Base-by-base conservation (phyloP, 345 rosid genomes). In the Garcia nutans region DNA sequence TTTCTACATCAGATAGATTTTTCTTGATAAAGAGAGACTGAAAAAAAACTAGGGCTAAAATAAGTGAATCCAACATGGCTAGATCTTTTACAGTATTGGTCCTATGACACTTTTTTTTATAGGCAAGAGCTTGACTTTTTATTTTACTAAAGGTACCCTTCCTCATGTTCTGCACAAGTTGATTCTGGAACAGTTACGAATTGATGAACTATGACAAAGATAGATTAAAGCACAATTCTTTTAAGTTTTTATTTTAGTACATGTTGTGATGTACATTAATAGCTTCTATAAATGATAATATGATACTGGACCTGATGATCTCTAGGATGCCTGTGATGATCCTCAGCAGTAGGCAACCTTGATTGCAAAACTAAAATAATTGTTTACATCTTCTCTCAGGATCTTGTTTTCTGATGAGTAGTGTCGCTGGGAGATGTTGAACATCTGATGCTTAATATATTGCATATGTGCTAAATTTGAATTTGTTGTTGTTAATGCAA, bases 291-390 rank as follows among this genome's bases (percentile, higher is more conserved):
- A 56, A 58, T 72, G 42, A 60, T 49, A 24, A 15, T 71, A 13
- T 71, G 49, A 56, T 57, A 24, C 62, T 71, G 24, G 66, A 10
- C 17, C 47, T 65, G 45, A n/a, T 66, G 44, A 41, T 65, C 20
- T 22, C 31, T 33, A 33, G 41, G 41, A 33, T 33, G 10, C 15
- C 3, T 22, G 20, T 62, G 1, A 6, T 49, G 69, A 26, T 13
- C 70, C 57, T 26, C 33, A 15, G 59, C 10, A 19, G 63, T 28
- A 65, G 45, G 61, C 33, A n/a, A 20, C 3, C 19, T 63, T n/a
- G 20, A n/a, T 54, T 52, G 60, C 24, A 22, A 20, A 41, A 20
- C 23, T 11, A 3, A 70, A 10, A 7, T 31, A n/a, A 55, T 19
- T 5, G 28, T 55, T 6, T 20, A 7, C 11, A 54, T 54, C 13